phyloP scores from a whole-genome alignment of 352 stramenopile species.

The Pythium brachiatum region DNA sequence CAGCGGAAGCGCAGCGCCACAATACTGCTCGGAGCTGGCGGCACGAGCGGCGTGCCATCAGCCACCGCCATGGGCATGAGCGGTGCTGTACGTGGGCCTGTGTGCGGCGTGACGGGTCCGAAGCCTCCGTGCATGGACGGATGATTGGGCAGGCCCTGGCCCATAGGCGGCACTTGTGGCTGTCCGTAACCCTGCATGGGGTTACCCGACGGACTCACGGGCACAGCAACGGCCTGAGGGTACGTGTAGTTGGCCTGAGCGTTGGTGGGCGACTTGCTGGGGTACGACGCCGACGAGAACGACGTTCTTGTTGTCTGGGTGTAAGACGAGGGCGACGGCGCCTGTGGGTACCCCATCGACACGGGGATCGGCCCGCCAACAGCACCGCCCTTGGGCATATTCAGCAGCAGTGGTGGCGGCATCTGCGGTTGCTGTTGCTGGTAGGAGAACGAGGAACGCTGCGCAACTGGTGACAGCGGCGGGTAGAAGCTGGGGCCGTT shows the following conservation, averaged over 20 bases:
- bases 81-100: slow-evolving; percentile 14
- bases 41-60: slow-evolving; percentile 17
- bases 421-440: not conserved
- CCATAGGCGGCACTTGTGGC: not conserved
- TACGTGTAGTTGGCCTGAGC: too few species aligned
- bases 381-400: slow-evolving; percentile 5
- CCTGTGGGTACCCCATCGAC: slow-evolving; percentile 6
- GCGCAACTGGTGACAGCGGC: not conserved
- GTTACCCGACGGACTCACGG: not conserved
- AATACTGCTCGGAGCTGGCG: slow-evolving; percentile 48
- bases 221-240: slow-evolving; percentile 1
- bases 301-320: not conserved
- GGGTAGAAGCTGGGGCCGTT: slow-evolving; percentile 1
- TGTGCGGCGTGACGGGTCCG: slow-evolving; percentile 19
- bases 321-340: slow-evolving; percentile 6
- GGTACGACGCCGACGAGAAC: slow-evolving; percentile 10
- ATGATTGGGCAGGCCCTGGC: not conserved
- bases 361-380: slow-evolving; percentile 9
- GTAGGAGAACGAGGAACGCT: not conserved
- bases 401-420: slow-evolving; percentile 10
- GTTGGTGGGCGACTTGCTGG: not conserved
- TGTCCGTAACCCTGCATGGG: not conserved
- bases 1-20: slow-evolving; percentile 69
- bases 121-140: slow-evolving; percentile 21
- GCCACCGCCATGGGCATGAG: slow-evolving; percentile 16